Evolutionary conservation across 768 basidiomycete species (phyloP), one percentile per base, ranked within the genome.

Genomic region (Lactarius evosmus): DNA sequence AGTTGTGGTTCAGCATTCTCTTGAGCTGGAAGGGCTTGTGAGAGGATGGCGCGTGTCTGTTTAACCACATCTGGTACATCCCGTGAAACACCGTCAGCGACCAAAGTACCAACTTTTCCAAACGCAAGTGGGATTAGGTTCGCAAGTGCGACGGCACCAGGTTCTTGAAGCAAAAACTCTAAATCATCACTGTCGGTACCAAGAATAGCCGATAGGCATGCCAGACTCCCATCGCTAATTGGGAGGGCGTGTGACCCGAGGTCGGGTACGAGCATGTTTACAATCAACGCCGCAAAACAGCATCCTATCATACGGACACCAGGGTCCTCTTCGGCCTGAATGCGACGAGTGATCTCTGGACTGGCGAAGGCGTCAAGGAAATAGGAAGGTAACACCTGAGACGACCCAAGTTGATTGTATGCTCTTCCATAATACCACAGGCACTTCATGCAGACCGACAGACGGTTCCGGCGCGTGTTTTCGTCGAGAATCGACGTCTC

Each of bases 11-110:
- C 36, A 2, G 12, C 36, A 12, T 19, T 17, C 33, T 9, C 44
- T 49, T 4, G 25, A 17, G 14, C 34, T 46, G 1, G 5, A 25
- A 50, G 46, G 4, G 46, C 27, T 14, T 11, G 30, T 2, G 41
- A 16, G 29, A 61, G 60, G 5, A 46, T 36, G 22, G 27, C 60
- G 17, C 55, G 41, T 7, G 60, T 55, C 40, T 34, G 25, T 46
- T 55, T 52, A 7, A 61, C 14, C 33, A 61, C 7, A 16, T 46
- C 58, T 9, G 51, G 25, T 32, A 27, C 60, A 19, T 44, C 60
- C 3, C 32, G 44, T 29, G 60, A 40, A 16, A 61, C 3, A 2
- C 7, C 34, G 53, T 29, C 25, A 2, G n/a, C 9, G 17, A 19
- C 22, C 17, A 61, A 40, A 19, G 34, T 27, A 14, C 32, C 52